Evolutionary conservation across 2,329 filamentous ascomycete species (phyloP).

Genomic region (Furcasterigmium furcatum): DNA sequence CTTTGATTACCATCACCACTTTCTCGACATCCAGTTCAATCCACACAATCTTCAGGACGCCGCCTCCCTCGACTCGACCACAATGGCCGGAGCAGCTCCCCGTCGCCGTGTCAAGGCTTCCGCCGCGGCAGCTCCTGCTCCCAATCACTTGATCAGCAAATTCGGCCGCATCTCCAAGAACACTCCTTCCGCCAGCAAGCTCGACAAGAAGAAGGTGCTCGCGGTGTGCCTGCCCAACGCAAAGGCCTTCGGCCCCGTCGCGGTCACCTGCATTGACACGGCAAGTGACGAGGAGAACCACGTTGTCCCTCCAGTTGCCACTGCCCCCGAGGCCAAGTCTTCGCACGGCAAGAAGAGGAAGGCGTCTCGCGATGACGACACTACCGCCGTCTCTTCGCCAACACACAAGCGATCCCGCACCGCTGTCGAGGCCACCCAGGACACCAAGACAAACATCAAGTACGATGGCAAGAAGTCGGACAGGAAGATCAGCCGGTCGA

Average conservation of each 20-base stretch:
- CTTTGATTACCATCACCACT: background rate
- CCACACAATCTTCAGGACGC: background rate
- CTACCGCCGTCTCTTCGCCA: background rate
- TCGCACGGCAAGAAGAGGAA: constrained; percentile 11
- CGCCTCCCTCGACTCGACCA: constrained; percentile 4
- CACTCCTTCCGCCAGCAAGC: constrained; percentile 1
- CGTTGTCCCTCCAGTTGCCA: background rate
- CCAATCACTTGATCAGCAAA: constrained; percentile 11
- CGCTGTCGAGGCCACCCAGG: background rate
- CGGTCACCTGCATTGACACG: constrained; percentile 1
- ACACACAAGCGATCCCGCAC: constrained; percentile 10
- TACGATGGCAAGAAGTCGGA: constrained; percentile 20
- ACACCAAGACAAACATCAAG: no score
- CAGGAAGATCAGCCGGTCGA: constrained; percentile 11
- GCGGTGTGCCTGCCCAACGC: constrained; percentile 8
- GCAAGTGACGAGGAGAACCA: constrained; percentile 7
- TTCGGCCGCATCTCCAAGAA: constrained; percentile 12
- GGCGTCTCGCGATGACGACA: constrained; percentile 7
- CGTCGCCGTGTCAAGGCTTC: constrained; percentile 11
- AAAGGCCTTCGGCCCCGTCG: background rate
- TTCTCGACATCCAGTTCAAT: background rate
- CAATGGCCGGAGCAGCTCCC: constrained; percentile 12
- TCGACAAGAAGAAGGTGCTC: constrained; percentile 10
- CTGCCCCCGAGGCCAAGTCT: background rate
- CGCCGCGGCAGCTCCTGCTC: constrained; percentile 1